Evolutionary conservation across 2,329 filamentous ascomycete genomes (phyloP), one percentile per base, ranked within the genome.

Genomic region (Xylaria sp.): DNA sequence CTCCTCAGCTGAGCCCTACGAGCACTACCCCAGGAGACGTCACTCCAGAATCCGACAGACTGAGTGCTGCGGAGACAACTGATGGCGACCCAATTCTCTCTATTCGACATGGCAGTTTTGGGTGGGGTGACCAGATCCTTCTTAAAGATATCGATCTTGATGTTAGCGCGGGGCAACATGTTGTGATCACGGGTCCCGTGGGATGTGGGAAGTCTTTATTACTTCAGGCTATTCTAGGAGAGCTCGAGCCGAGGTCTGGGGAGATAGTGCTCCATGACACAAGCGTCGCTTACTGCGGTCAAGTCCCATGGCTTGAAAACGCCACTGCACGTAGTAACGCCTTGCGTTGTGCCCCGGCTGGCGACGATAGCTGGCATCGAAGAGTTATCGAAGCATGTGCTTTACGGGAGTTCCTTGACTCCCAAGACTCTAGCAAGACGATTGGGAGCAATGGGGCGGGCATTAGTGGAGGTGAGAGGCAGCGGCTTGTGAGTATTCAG

Each of bases 221-320:
- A 19, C 42, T 47, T 17, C 42, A 47, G 19, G n/a, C 42, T 19
- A 47, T 47, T 8, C 42, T 47, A 19, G 42, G 42, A 47, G 42
- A 47, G 17, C 42, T 47, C 8, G 42, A 47, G 42, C 42, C n/a
- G n/a, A 47, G 5, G 42, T 47, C 42, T 47, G 42, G 42, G 42
- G n/a, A n/a, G 42, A 47, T 47, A n/a, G n/a, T 19, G 17, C 42
- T 47, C 42, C 42, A 47, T 47, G 42, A 47, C 42, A 47, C 42
- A 47, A 47, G 42, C 5, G n/a, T 47, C 6, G 42, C 42, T 2
- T 47, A 47, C n/a, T 47, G 42, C n/a, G 42, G 42, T 19, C 42
- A 47, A 9, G n/a, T 47, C 8, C 42, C 42, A 19, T 47, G 42
- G 42, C 42, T 47, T 19, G 42, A 47, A 47, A 47, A 47, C n/a